phyloP scores from a whole-genome alignment of 805 yeast species.

The Nematodospora valgi region DNA sequence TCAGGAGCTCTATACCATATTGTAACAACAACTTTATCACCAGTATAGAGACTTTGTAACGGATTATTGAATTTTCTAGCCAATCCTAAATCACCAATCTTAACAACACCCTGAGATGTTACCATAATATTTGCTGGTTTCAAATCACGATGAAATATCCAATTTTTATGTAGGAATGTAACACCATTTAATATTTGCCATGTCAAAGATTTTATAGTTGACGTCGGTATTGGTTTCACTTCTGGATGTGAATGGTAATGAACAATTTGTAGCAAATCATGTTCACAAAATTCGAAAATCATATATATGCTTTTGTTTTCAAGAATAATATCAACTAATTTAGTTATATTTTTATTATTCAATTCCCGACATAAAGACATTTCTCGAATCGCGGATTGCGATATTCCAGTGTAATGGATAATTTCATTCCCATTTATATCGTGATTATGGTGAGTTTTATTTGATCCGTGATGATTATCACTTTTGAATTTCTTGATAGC shows the following conservation, averaged over 20 bases:
- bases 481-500: slow-evolving; percentile 96
- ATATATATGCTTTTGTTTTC: slow-evolving; percentile 89
- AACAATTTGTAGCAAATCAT: slow-evolving; percentile 88
- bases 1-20: slow-evolving; percentile 98
- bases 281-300: slow-evolving; percentile 96
- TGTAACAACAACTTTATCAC: slow-evolving; percentile 95
- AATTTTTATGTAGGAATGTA: slow-evolving; percentile 86
- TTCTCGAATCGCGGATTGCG: slow-evolving; percentile 94
- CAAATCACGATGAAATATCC: slow-evolving; percentile 93
- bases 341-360: slow-evolving; percentile 73
- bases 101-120: slow-evolving; percentile 81
- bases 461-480: slow-evolving; percentile 47
- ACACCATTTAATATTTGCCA: slow-evolving; percentile 95
- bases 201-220: slow-evolving; percentile 75
- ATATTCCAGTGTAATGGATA: slow-evolving; percentile 87
- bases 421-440: slow-evolving; percentile 56
- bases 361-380: slow-evolving; percentile 93
- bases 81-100: slow-evolving; percentile 91
- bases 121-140: slow-evolving; percentile 99
- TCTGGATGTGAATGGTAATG: slow-evolving; percentile 94
- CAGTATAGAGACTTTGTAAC: slow-evolving; percentile 79
- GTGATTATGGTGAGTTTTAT: slow-evolving; percentile 29
- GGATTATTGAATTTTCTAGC: slow-evolving; percentile 88
- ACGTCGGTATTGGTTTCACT: slow-evolving; percentile 69
- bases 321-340: slow-evolving; percentile 74